Conservation (phyloP, 768 basidiomycete species). For the Tulasnella sp. region DNA sequence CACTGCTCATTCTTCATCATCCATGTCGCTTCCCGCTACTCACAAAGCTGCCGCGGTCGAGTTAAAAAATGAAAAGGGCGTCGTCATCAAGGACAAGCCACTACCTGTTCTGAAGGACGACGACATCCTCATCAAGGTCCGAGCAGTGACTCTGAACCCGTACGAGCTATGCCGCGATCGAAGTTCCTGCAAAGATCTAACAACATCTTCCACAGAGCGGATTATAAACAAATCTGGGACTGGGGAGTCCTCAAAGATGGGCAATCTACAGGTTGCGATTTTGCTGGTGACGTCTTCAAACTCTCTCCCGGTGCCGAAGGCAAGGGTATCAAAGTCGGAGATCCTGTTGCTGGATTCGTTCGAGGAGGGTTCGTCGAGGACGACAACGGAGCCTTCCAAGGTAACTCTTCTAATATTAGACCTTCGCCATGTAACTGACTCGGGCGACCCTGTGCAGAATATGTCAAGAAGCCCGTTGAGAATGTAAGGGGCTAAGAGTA, state of each 20-base stretch:
- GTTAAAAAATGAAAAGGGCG: neutral
- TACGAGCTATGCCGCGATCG: neutral
- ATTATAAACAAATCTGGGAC: constrained; percentile 21
- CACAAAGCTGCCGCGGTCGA: neutral
- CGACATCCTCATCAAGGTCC: constrained; percentile 21
- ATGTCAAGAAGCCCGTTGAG: constrained; percentile 22
- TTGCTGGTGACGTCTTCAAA: constrained; percentile 26
- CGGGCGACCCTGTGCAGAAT: constrained; percentile 13
- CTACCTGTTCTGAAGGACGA: constrained; percentile 1
- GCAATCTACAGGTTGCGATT: constrained; percentile 23
- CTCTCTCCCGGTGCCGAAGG: constrained; percentile 21
- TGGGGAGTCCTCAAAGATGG: constrained; percentile 21
- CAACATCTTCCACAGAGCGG: neutral
- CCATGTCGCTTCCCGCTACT: neutral
- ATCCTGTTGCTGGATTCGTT: constrained; percentile 24
- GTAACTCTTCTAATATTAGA: neutral
- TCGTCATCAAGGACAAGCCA: constrained; percentile 1
- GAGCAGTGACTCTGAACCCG: constrained; percentile 25
- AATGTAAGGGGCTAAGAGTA: neutral
- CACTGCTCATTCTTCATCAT: neutral
- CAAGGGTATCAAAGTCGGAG: constrained; percentile 25
- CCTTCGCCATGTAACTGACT: neutral
- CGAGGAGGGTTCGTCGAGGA: constrained; percentile 20
- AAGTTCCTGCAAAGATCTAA: neutral
- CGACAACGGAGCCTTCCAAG: constrained; percentile 26